Evolutionary conservation across 306 rosid species (phyloP).

Genomic region (Prosopis cineraria): DNA sequence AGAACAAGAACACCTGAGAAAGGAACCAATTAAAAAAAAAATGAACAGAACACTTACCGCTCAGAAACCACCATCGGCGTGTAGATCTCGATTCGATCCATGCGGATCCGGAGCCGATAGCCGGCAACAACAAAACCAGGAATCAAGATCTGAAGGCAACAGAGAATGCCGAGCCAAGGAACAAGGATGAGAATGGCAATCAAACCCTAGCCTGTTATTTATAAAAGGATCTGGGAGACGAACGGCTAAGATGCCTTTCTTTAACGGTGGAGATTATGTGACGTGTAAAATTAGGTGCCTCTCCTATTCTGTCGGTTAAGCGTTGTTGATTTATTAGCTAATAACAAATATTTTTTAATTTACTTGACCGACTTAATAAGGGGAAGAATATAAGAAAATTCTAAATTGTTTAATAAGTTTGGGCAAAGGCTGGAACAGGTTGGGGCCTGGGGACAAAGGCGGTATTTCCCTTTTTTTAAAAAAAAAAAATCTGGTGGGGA

Average conservation of each 20-base stretch:
- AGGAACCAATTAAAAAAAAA: neutral
- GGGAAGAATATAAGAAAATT: no score
- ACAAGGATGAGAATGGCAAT: rapidly evolving
- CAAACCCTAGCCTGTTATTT: neutral
- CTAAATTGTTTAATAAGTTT: neutral
- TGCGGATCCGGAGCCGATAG: neutral
- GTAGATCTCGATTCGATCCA: constrained; percentile 1
- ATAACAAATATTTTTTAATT: no score
- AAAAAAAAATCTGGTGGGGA: no score
- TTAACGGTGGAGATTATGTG: neutral
- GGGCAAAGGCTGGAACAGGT: no score
- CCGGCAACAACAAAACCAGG: rapidly evolving
- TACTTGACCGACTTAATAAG: neutral
- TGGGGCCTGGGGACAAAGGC: neutral
- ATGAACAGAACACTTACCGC: neutral
- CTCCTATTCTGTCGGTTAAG: neutral
- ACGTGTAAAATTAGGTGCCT: constrained; percentile 9
- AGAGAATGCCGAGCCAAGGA: neutral
- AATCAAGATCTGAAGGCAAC: neutral
- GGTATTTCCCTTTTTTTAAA: no score
- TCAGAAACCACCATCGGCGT: neutral
- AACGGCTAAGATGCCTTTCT: constrained; percentile 6
- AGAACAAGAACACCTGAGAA: neutral
- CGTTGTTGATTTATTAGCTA: neutral
- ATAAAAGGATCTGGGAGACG: neutral